Conservation (phyloP, 352 stramenopile genomes). For the Thalassiosira hispida region DNA sequence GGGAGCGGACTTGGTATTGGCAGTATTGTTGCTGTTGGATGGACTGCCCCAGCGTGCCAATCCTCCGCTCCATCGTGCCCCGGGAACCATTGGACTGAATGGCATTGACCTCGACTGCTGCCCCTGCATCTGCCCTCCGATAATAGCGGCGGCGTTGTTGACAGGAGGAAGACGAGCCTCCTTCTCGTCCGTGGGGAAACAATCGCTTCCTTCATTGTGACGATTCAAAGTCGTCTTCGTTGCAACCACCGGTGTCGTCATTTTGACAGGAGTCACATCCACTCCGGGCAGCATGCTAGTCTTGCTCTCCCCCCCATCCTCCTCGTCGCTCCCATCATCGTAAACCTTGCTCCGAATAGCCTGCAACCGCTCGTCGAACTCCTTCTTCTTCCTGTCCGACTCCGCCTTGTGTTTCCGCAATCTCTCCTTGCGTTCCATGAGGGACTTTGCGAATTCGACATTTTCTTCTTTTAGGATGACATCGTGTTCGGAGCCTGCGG, state of each 20-base stretch:
- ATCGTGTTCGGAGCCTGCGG: neutral
- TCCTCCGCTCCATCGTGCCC: constrained; percentile 48
- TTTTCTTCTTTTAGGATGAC: constrained; percentile 32
- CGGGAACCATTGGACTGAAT: constrained; percentile 20
- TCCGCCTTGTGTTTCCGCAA: constrained; percentile 44
- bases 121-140: neutral
- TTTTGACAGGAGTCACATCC: neutral
- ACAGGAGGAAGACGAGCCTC: neutral
- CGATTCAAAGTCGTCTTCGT: neutral
- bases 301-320: constrained; percentile 1
- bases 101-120: neutral
- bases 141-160: no score
- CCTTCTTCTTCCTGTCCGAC: constrained; percentile 29
- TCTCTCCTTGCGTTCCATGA: constrained; percentile 48
- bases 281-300: neutral
- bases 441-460: constrained; percentile 28
- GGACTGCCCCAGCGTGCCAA: constrained; percentile 36
- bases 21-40: neutral
- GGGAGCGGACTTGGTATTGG: neutral
- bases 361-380: constrained; percentile 41
- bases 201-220: neutral
- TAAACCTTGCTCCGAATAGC: constrained; percentile 1
- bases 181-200: constrained; percentile 15
- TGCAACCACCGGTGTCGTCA: neutral
- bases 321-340: neutral